Conservation (phyloP, 1,284 basidiomycete genomes). For the Puccinia coronata region DNA sequence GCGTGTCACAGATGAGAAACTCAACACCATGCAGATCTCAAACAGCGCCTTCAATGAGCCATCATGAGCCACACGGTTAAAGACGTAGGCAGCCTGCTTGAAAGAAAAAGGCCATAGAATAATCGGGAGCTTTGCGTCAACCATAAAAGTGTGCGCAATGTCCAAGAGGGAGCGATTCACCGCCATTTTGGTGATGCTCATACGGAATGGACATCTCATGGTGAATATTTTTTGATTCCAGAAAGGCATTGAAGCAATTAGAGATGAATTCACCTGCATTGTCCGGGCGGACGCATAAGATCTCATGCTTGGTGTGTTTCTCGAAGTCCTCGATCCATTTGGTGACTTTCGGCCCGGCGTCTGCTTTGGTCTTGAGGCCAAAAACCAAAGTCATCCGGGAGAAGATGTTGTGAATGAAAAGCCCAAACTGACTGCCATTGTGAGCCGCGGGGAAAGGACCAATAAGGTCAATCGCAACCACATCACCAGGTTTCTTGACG, state of each 20-base stretch:
- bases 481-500: neutral
- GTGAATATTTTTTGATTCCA: neutral
- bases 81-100: no score
- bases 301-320: neutral
- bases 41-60: no score
- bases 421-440: neutral
- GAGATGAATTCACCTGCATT: neutral
- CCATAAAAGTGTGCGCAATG: no score
- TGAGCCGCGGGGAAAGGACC: neutral
- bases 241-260: neutral
- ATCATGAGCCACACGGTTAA: no score
- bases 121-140: no score
- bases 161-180: no score
- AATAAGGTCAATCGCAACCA: neutral
- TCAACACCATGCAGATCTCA: no score
- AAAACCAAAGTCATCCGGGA: neutral
- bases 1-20: no score
- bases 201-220: neutral
- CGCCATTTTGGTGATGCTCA: slow-evolving; percentile 2
- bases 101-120: no score
- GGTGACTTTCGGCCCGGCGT: neutral
- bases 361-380: neutral
- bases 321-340: neutral
- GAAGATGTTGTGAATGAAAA: neutral
- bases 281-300: neutral